Evolutionary conservation across 257 asterid genomes (phyloP), one percentile per base, ranked within the genome.

Genomic region (Thymus mandschuricus): DNA sequence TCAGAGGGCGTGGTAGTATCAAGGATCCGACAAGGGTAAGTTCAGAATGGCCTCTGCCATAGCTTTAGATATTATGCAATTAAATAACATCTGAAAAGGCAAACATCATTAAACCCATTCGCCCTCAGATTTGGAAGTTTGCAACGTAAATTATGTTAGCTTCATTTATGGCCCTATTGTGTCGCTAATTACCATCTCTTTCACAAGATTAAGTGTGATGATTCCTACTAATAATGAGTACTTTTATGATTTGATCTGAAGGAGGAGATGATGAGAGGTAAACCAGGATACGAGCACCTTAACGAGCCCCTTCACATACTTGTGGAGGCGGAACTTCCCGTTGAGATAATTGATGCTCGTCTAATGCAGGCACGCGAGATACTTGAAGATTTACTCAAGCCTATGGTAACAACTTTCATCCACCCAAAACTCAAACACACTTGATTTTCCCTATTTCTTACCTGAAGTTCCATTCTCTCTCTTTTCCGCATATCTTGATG

Each of bases 231-330:
- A 51, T 44, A 49, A 10, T 66, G 73, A 57, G 55, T 46, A 56
- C 33, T 63, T 33, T 30, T 56, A 40, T 43, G 46, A n/a, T 70
- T 48, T 71, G 71, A 75, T 84, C 71, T 85, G 70, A 73, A 95
- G 99, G 99, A 95, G 86, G 99, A 95, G 82, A 81, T 92, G 91
- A 88, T 95, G 99, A 88, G 99, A 71, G 99, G 99, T 56, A 95
- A 92, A 79, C 96, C 98, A 3, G 99, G 99, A 72, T 95, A 86
- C 48, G 99, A 95, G 75, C 99, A 95, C 81, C 86, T 95, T 74
- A 92, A 92, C 52, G 99, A 95, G 75, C 97, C 98, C 60, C 97
- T 95, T 59, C 99, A 95, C 84, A 80, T 95, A 74, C 87, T 95
- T 51, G 89, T 95, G 44, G 99, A 95, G 84, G 98, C 91, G 12